Evolutionary conservation across 805 yeast species (phyloP), one percentile per base, ranked within the genome.

Genomic region (Blastobotrys parvus): DNA sequence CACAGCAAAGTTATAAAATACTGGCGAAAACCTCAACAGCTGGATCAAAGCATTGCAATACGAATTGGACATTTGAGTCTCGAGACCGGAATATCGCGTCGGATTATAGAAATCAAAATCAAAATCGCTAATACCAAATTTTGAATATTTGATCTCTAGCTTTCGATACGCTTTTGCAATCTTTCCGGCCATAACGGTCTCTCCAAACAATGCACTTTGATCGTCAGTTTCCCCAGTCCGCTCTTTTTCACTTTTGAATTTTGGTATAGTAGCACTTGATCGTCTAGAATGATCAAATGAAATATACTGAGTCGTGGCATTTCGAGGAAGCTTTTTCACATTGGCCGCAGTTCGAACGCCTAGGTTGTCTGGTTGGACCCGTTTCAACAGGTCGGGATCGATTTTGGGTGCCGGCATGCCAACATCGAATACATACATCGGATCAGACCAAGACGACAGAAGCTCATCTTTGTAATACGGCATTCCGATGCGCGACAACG

Each of bases 81-180:
- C 97, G n/a, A 90, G 68, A 0, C 97, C 97, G 1, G 97, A 77
- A 43, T 69, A 80, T 1, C 56, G 48, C 0, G 97, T 83, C 32
- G 70, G 69, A 58, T 90, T 90, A 67, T 82, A 90, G 54, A 79
- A 82, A 42, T 75, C 80, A 59, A 92, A 90, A 64, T 90, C 96
- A 63, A 92, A 92, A 60, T 88, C 96, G 52, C 82, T 87, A 23
- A 92, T 88, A 21, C 98, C 98, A 61, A 87, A 90, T 54, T 77
- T 80, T 44, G 94, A 83, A 61, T 89, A 90, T 34, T 81, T 74
- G 42, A 90, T 84, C 46, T 81, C 83, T 37, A 86, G 67, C 52
- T 79, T 77, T 33, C 78, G 68, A 64, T 82, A 90, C 29, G 89
- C 83, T 41, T 80, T 80, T 1, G 96, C 95, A 1, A 78, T 69